These are phyloP conservation scores for Candida sanyaensis DNA, from an alignment of 1,139 yeast genomes.

Conservation along the genomic window DNA sequence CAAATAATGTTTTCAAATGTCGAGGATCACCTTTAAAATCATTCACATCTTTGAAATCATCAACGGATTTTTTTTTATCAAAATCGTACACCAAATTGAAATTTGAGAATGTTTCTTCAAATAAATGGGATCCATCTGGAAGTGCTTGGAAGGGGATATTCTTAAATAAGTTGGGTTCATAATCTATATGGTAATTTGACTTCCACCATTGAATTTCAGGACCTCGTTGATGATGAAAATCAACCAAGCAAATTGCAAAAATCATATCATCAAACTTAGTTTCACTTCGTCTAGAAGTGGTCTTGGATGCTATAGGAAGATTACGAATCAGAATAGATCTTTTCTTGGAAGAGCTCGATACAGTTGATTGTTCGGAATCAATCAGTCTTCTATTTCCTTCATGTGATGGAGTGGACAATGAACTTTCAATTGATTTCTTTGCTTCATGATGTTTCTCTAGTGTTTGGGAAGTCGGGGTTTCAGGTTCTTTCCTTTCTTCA, in stretches of 20 bases:
- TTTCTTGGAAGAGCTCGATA: slow-evolving; percentile 15
- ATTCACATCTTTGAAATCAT: slow-evolving; percentile 44
- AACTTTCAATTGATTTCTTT: slow-evolving; percentile 3
- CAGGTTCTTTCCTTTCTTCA: slow-evolving; percentile 6
- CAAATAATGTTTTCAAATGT: slow-evolving; percentile 75
- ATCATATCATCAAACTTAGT: slow-evolving; percentile 41
- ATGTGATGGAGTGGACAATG: not conserved
- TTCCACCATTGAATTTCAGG: slow-evolving; percentile 95
- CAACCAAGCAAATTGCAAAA: slow-evolving; percentile 86
- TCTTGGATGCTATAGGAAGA: slow-evolving; percentile 27
- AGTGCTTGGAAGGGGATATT: slow-evolving; percentile 90
- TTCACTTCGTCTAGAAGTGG: slow-evolving; percentile 2
- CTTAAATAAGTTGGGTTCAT: slow-evolving; percentile 66
- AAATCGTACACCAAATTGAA: slow-evolving; percentile 84
- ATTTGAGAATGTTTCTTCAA: slow-evolving; percentile 90
- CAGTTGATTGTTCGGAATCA: slow-evolving; percentile 3
- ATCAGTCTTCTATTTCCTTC: slow-evolving; percentile 1
- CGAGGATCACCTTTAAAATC: slow-evolving; percentile 47
- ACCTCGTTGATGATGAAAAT: slow-evolving; percentile 91
- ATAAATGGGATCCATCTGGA: slow-evolving; percentile 93
- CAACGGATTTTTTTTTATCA: slow-evolving; percentile 46
- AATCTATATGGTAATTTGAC: slow-evolving; percentile 54
- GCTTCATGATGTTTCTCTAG: not conserved
- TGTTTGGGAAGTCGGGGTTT: not conserved
- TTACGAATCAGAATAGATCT: slow-evolving; percentile 38